phyloP scores from a whole-genome alignment of 331 rosid species.

The Spiraea crenata region DNA sequence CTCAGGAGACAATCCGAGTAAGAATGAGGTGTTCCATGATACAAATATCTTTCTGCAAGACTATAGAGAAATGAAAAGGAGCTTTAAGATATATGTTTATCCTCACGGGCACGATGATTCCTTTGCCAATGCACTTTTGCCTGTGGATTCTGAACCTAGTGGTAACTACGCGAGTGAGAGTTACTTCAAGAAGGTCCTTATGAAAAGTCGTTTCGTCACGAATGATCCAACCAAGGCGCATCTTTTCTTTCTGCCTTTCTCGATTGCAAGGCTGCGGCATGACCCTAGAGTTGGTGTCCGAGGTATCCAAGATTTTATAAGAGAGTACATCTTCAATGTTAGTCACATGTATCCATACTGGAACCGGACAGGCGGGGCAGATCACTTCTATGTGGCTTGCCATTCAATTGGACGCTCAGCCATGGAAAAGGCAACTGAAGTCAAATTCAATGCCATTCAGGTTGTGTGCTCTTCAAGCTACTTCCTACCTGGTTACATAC shows the following conservation, averaged over 20 bases:
- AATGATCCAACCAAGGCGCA: slow-evolving; percentile 57
- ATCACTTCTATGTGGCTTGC: slow-evolving; percentile 83
- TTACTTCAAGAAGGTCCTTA: slow-evolving; percentile 66
- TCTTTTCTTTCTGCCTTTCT: slow-evolving; percentile 82
- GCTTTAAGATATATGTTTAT: slow-evolving; percentile 80
- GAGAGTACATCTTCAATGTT: slow-evolving; percentile 53
- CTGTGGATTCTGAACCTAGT: slow-evolving; percentile 52
- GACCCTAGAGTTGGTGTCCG: slow-evolving; percentile 65
- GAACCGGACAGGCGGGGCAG: slow-evolving; percentile 69
- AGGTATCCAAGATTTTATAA: slow-evolving; percentile 59
- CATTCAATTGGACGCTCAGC: slow-evolving; percentile 76
- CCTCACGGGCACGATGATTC: slow-evolving; percentile 65
- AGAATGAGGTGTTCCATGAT: slow-evolving; percentile 63
- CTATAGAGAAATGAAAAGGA: slow-evolving; percentile 69
- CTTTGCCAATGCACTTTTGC: slow-evolving; percentile 68
- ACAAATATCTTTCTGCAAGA: slow-evolving; percentile 58
- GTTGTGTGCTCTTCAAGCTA: slow-evolving; percentile 83
- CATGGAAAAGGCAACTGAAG: slow-evolving; percentile 59
- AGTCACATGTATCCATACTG: slow-evolving; percentile 59
- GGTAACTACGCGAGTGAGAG: slow-evolving; percentile 94
- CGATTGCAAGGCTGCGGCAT: slow-evolving; percentile 71
- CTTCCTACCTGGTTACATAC: slow-evolving; percentile 56
- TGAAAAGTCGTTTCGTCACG: slow-evolving; percentile 63
- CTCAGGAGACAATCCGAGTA: slow-evolving; percentile 39
- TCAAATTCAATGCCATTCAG: slow-evolving; percentile 63